These are phyloP conservation scores for Bocquillonia castaneifolia DNA, from an alignment of 441 rosid species.

Conservation along the genomic window DNA sequence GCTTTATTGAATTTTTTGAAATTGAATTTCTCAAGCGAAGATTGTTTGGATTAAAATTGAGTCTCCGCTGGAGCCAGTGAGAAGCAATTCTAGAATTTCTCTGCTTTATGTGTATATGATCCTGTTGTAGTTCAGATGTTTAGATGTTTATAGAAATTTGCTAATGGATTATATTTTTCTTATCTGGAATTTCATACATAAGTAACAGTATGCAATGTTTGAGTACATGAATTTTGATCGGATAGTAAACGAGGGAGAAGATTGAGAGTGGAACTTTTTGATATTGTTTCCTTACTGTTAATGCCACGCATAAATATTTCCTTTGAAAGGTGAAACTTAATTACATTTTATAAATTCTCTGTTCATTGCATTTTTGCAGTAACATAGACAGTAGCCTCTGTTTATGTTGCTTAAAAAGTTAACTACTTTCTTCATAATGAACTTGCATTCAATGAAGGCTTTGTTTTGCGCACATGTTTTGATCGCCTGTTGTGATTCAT, in stretches of 20 bases:
- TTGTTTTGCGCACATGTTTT: not conserved
- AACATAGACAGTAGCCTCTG: not conserved
- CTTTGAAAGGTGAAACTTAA: not conserved
- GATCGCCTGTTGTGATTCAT: not conserved
- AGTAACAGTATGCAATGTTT: not conserved
- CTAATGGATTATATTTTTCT: not conserved
- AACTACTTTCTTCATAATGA: not conserved
- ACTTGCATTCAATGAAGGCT: not conserved
- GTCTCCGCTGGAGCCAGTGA: not conserved
- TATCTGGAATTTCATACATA: not conserved
- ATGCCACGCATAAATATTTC: not conserved
- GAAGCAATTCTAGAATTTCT: not conserved
- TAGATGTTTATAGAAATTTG: not conserved
- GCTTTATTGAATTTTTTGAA: slow-evolving; percentile 5
- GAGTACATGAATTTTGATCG: not conserved
- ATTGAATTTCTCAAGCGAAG: not conserved
- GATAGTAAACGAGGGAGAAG: not conserved
- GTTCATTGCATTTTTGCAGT: not conserved
- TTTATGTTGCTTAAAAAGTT: not conserved
- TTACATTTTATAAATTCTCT: not conserved
- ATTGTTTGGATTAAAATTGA: too few species aligned
- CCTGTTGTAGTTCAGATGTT: not conserved
- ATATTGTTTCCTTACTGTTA: not conserved
- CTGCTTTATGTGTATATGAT: not conserved
- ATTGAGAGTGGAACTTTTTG: not conserved